These are phyloP conservation scores for Stachybotrys chlorohalonatus DNA, from an alignment of 2,329 filamentous ascomycete genomes.

Conservation along the genomic window DNA sequence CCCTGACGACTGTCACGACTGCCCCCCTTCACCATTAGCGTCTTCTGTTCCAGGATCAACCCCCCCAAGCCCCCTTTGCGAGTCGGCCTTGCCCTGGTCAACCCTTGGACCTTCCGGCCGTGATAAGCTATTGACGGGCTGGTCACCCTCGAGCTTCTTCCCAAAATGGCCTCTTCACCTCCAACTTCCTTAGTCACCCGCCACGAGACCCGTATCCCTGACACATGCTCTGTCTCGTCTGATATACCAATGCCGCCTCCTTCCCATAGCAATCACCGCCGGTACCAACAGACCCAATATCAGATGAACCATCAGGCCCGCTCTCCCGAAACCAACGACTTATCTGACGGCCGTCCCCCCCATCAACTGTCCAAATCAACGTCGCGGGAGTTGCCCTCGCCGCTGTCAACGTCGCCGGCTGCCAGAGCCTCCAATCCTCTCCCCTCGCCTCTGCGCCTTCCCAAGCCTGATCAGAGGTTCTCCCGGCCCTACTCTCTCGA, in stretches of 20 bases:
- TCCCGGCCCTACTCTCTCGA: slow-evolving; percentile 47
- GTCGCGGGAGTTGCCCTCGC: slow-evolving; percentile 9
- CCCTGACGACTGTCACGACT: neutral
- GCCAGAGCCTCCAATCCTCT: slow-evolving; percentile 4
- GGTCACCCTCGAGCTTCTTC: neutral
- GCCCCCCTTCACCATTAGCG: neutral
- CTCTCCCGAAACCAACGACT: neutral
- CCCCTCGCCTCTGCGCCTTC: slow-evolving; percentile 29
- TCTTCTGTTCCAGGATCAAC: neutral
- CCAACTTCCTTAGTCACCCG: neutral
- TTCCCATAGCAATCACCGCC: neutral
- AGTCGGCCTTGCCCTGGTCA: neutral
- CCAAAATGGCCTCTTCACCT: neutral
- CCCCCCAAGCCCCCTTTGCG: neutral
- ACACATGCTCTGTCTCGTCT: neutral
- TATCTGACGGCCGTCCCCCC: slow-evolving; percentile 3
- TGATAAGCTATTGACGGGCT: neutral
- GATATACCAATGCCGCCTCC: neutral
- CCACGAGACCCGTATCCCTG: neutral
- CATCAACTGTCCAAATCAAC: neutral
- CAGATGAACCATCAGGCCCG: neutral
- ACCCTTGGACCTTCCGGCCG: neutral
- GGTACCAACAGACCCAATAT: neutral
- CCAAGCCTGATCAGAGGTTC: slow-evolving; percentile 43
- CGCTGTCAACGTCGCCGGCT: slow-evolving; percentile 12